Percentiles rank a stretch among this genome's conserved stretches.
phyloP scores from a whole-genome alignment of 2,329 filamentous ascomycete species.

The Coniochaeta sp. region DNA sequence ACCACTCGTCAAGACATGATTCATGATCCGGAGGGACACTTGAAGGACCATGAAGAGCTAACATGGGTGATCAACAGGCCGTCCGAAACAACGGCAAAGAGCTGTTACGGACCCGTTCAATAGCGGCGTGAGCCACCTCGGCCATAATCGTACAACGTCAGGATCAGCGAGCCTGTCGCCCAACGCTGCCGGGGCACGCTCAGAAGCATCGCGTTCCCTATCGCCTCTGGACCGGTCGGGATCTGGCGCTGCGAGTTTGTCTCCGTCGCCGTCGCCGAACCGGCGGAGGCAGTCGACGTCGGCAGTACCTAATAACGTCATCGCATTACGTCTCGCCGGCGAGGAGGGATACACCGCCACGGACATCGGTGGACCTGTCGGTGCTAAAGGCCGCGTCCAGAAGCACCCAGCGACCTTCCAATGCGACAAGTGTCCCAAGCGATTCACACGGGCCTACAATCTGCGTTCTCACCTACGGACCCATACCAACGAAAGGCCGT shows the following conservation, averaged over 20 bases:
- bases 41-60: neutral
- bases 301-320: slow-evolving; percentile 52
- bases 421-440: slow-evolving; percentile 86
- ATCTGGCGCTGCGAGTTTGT: slow-evolving; percentile 22
- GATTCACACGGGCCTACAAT: slow-evolving; percentile 95
- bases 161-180: slow-evolving; percentile 38
- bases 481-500: slow-evolving; percentile 93
- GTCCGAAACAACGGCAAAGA: slow-evolving; percentile 39
- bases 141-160: slow-evolving; percentile 25
- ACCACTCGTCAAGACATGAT: neutral
- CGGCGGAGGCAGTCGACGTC: slow-evolving; percentile 57
- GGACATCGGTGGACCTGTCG: slow-evolving; percentile 51
- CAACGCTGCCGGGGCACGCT: slow-evolving; percentile 37
- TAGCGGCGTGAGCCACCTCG: slow-evolving; percentile 31
- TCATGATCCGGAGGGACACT: neutral
- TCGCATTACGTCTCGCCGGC: slow-evolving; percentile 87
- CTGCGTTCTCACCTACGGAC: slow-evolving; percentile 90
- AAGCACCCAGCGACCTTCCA: slow-evolving; percentile 98
- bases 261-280: slow-evolving; percentile 14
- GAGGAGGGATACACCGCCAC: slow-evolving; percentile 42
- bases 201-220: slow-evolving; percentile 45
- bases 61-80: slow-evolving; percentile 26
- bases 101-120: slow-evolving; percentile 56
- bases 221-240: slow-evolving; percentile 51
- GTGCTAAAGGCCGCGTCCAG: slow-evolving; percentile 61